Evolutionary conservation across 495 filamentous ascomycete genomes (phyloP).

Genomic region (Aspergillus heteromorphus): DNA sequence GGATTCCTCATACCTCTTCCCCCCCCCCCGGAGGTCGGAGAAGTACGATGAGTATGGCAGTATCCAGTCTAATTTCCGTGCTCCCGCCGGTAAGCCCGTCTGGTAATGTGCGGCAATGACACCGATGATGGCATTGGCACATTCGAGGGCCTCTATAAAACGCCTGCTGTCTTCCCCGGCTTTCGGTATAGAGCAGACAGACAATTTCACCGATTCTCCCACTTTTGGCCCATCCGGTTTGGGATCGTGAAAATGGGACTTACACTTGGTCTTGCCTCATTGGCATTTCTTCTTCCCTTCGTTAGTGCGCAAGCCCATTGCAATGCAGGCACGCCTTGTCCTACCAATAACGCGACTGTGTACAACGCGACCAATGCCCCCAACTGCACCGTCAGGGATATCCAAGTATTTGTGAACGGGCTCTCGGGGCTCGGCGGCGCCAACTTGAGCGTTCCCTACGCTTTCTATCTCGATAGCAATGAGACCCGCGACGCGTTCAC

Average conservation of each 20-base stretch:
- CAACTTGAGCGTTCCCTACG: not conserved
- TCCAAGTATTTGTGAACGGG: not conserved
- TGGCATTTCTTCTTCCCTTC: not conserved
- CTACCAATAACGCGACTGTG: not conserved
- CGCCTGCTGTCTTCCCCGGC: no score
- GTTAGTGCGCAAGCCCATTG: not conserved
- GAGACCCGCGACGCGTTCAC: not conserved
- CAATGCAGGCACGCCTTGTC: not conserved
- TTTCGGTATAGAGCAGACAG: no score
- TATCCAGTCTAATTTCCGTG: no score
- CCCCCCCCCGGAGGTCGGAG: no score
- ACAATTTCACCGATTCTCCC: no score
- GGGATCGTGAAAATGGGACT: not conserved
- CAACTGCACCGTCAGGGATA: not conserved
- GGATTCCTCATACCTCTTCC: no score
- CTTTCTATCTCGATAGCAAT: not conserved
- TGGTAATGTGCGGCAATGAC: no score
- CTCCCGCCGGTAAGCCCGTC: no score
- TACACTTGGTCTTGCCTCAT: not conserved
- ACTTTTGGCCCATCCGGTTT: no score
- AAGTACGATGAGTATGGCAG: no score
- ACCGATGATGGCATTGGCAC: no score
- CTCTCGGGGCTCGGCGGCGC: not conserved
- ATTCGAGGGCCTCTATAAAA: no score
- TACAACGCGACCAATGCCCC: not conserved